Conservation (phyloP, 1,139 yeast genomes). For the Debaryomyces psychrophilus region DNA sequence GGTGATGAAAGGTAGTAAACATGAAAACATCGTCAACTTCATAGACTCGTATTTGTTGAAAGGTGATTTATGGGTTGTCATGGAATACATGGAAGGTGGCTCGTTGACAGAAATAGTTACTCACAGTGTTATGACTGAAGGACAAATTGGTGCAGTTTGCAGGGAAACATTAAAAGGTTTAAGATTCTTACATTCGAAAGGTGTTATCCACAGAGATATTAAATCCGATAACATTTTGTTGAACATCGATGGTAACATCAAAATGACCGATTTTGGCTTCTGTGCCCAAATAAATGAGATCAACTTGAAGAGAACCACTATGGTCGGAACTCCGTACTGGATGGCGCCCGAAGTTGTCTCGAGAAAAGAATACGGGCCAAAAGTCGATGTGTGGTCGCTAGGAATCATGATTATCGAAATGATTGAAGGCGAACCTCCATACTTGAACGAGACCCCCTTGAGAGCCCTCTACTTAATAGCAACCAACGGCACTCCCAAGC, state of each 20-base stretch:
- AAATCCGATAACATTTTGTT: conserved; percentile 90
- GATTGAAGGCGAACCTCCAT: conserved; percentile 99
- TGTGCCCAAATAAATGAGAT: conserved; percentile 95
- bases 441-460: conserved; percentile 91
- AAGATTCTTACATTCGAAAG: conserved; percentile 85
- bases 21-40: conserved; percentile 51
- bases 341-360: conserved; percentile 99
- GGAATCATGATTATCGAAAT: conserved; percentile 98
- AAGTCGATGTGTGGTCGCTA: conserved; percentile 95
- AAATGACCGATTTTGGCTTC: conserved; percentile 87
- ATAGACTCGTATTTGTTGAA: conserved; percentile 48
- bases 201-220: conserved; percentile 95
- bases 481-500: conserved; percentile 91
- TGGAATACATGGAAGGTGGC: conserved; percentile 92
- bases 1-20: conserved; percentile 54
- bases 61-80: conserved; percentile 78
- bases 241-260: conserved; percentile 83
- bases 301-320: conserved; percentile 85
- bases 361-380: conserved; percentile 93
- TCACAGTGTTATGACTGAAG: conserved; percentile 92
- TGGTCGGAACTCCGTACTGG: conserved; percentile 99
- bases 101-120: conserved; percentile 93
- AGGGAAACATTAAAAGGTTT: conserved; percentile 87
- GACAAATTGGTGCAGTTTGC: conserved; percentile 97
- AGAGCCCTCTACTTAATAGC: conserved; percentile 92